Conservation (phyloP, 1,284 basidiomycete genomes). For the Irpex sp. region DNA sequence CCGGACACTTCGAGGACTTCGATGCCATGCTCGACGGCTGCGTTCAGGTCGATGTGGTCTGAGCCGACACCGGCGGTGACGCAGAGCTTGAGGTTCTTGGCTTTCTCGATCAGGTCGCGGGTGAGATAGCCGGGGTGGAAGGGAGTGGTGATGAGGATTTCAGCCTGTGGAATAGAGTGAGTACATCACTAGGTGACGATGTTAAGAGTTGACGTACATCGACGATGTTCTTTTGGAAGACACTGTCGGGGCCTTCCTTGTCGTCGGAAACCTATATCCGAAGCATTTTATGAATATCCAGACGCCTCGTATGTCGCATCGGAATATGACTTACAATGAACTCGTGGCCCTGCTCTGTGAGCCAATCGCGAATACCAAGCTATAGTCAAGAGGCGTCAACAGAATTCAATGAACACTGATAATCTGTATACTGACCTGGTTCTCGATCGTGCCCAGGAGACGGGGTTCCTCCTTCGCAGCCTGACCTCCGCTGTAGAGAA, state of each 20-base stretch:
- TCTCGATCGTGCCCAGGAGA: conserved; percentile 85
- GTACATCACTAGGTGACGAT: not conserved
- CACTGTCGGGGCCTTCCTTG: conserved; percentile 82
- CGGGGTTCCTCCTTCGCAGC: conserved; percentile 74
- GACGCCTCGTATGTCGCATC: not conserved
- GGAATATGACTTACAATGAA: conserved; percentile 38
- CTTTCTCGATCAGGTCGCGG: conserved; percentile 59
- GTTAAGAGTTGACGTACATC: conserved; percentile 53
- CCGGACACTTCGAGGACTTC: conserved; percentile 19
- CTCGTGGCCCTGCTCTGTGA: conserved; percentile 71
- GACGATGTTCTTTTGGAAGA: conserved; percentile 81
- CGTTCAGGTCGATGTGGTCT: conserved; percentile 87
- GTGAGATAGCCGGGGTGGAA: conserved; percentile 90
- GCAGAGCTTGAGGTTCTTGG: conserved; percentile 85
- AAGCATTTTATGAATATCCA: not conserved
- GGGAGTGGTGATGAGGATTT: conserved; percentile 81
- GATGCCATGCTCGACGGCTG: conserved; percentile 23
- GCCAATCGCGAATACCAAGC: conserved; percentile 58
- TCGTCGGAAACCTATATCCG: conserved; percentile 44
- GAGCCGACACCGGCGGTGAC: conserved; percentile 92
- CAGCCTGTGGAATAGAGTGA: conserved; percentile 32
- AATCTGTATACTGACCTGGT: conserved; percentile 43
- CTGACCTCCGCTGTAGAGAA: conserved; percentile 68
- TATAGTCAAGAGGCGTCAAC: not conserved
- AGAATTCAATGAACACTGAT: not conserved